Conservation (phyloP, 805 yeast genomes). For the Candida silvicultrix region DNA sequence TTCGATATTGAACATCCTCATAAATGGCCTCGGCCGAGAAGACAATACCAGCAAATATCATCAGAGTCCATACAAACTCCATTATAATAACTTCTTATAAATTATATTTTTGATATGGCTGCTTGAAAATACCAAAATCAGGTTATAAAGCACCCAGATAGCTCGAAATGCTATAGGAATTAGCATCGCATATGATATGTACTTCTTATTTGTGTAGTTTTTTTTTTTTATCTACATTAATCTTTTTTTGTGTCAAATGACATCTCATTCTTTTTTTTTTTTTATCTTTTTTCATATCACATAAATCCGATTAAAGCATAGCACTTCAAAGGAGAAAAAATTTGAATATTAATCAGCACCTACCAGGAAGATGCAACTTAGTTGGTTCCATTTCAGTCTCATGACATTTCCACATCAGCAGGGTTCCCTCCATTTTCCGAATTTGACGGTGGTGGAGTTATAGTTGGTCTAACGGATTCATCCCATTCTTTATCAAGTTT, state of each 20-base stretch:
- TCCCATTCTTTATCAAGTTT: constrained; percentile 16
- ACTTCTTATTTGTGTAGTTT: neutral
- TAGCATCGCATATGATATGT: neutral
- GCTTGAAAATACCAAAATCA: neutral
- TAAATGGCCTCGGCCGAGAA: neutral
- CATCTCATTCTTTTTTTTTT: neutral
- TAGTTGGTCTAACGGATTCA: constrained; percentile 8
- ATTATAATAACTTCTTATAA: neutral
- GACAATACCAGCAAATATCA: neutral
- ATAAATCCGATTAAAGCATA: too few species aligned
- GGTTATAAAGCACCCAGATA: too few species aligned
- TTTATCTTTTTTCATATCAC: neutral
- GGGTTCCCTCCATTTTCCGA: neutral
- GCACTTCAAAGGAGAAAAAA: too few species aligned
- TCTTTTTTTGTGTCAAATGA: neutral
- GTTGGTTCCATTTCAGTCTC: too few species aligned
- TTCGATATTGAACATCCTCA: neutral
- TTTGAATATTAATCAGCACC: too few species aligned
- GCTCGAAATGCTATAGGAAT: too few species aligned
- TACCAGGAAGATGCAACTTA: too few species aligned
- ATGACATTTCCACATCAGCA: constrained; percentile 1
- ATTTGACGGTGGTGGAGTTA: neutral
- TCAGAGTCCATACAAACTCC: neutral
- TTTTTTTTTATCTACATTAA: neutral
- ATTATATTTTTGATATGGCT: too few species aligned